Base-by-base conservation (phyloP, 1,284 basidiomycete genomes). In the Neonothopanus nambi region DNA sequence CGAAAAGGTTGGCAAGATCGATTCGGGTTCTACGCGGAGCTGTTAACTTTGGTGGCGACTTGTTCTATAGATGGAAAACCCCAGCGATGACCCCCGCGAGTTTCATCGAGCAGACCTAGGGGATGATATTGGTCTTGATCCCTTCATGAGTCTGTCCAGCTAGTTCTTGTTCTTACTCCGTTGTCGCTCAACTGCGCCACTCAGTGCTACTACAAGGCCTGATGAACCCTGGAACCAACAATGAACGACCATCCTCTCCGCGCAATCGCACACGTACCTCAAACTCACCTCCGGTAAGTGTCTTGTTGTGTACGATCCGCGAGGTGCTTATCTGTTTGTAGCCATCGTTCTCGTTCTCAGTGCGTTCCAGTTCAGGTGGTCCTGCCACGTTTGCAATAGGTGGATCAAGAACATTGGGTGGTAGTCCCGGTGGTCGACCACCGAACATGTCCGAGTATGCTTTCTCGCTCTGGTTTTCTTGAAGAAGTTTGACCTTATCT, bases 41-140 rank as follows among this genome's bases (percentile, higher is more conserved):
- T 45, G 30, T 41, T 44, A 30, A 51, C 33, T 38, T n/a, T n/a
- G n/a, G 46, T 46, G 48, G 26, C 24, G 40, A 21, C 51, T 11
- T 9, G 4, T 33, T 33, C 9, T 13, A 33, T 67, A 91, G 89
- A 81, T 91, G 63, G 89, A 91, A 64, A 79, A 87, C 66, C 73
- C 81, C 13, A 64, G 71, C 49, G 85, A 91, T 63, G 88, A 91
- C 71, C 89, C 89, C 33, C 82, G 89, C 49, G 69, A 77, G 43
- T 89, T 85, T 64, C 76, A 78, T 35, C 62, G 63, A 30, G 63
- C 59, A 41, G 67, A 59, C 48, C 51, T 61, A 38, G 73, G 57
- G 18, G 71, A 68, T 36, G 73, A 68, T 37, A 59, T 72, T 37
- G 71, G 70, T 47, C 54, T 83, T 26, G 76, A 79, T 36, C 66